A percentile compares a stretch with the other conserved stretches of the same genome.
phyloP scores from a whole-genome alignment of 2,329 filamentous ascomycete genomes.

The Tolypocladium nubicola region DNA sequence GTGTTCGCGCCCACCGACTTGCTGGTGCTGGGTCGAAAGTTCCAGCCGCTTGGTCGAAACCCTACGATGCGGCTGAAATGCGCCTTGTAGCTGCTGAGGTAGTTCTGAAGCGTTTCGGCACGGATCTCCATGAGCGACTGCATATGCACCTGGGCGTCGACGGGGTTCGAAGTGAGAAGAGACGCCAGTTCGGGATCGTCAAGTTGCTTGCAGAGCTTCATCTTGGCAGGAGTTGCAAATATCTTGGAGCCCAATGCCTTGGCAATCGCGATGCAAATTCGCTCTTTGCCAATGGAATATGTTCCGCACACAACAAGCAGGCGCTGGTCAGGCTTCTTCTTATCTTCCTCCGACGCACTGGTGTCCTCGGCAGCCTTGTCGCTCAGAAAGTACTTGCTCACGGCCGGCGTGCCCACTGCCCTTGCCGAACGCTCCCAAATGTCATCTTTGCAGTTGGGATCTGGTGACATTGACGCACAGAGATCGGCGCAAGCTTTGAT shows the following conservation, averaged over 20 bases:
- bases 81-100: slow-evolving; percentile 68
- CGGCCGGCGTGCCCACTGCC: slow-evolving; percentile 28
- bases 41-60: slow-evolving; percentile 91
- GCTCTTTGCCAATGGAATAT: slow-evolving; percentile 96
- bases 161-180: slow-evolving; percentile 68
- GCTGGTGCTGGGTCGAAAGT: slow-evolving; percentile 59
- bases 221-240: slow-evolving; percentile 74
- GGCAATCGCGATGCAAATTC: slow-evolving; percentile 87
- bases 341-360: slow-evolving; percentile 14
- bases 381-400: slow-evolving; percentile 43
- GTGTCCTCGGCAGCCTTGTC: slow-evolving; percentile 17
- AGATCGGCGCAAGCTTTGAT: slow-evolving; percentile 80
- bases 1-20: slow-evolving; percentile 44
- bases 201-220: slow-evolving; percentile 72
- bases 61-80: slow-evolving; percentile 82
- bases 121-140: slow-evolving; percentile 91
- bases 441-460: slow-evolving; percentile 38
- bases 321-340: slow-evolving; percentile 34
- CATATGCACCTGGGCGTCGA: slow-evolving; percentile 93
- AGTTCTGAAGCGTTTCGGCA: slow-evolving; percentile 82
- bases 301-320: slow-evolving; percentile 90
- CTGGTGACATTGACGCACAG: slow-evolving; percentile 66
- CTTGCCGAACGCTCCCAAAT: slow-evolving; percentile 34
- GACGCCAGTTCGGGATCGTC: slow-evolving; percentile 73
- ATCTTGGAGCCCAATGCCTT: slow-evolving; percentile 80